Conservation (phyloP, 2,329 filamentous ascomycete species). For the Fusarium ramigenum region DNA sequence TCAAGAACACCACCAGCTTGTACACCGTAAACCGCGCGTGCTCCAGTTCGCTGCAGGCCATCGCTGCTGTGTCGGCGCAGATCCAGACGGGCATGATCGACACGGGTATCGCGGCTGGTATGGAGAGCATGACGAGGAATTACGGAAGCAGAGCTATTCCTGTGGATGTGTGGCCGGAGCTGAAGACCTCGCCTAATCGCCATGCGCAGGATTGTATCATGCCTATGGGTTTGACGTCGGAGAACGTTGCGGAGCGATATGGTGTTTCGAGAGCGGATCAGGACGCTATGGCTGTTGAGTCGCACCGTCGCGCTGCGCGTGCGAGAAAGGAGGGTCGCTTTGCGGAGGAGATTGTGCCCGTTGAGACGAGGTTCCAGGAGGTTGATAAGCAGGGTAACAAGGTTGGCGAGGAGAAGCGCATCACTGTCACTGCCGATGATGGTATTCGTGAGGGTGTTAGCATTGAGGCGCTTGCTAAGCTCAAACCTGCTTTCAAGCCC, state of each 20-base stretch:
- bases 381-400: conserved; percentile 68
- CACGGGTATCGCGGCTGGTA: conserved; percentile 83
- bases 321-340: conserved; percentile 78
- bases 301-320: conserved; percentile 75
- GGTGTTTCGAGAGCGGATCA: conserved; percentile 78
- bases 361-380: conserved; percentile 74
- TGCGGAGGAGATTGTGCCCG: conserved; percentile 80
- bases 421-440: conserved; percentile 82
- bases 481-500: conserved; percentile 86
- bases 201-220: conserved; percentile 89
- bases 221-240: conserved; percentile 90
- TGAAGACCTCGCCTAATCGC: conserved; percentile 70
- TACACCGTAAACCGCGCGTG: conserved; percentile 93
- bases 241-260: conserved; percentile 87
- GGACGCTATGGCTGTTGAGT: conserved; percentile 81
- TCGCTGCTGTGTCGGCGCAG: conserved; percentile 77
- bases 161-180: conserved; percentile 78
- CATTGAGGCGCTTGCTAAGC: conserved; percentile 74
- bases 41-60: conserved; percentile 78
- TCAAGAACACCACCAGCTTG: conserved; percentile 75
- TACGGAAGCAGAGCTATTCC: conserved; percentile 89
- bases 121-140: conserved; percentile 96
- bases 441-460: conserved; percentile 77
- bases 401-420: conserved; percentile 63
- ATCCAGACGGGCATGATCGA: conserved; percentile 80